Evolutionary conservation across 805 yeast species (phyloP), one percentile per base, ranked within the genome.

Genomic region (Hanseniaspora clermontiae): DNA sequence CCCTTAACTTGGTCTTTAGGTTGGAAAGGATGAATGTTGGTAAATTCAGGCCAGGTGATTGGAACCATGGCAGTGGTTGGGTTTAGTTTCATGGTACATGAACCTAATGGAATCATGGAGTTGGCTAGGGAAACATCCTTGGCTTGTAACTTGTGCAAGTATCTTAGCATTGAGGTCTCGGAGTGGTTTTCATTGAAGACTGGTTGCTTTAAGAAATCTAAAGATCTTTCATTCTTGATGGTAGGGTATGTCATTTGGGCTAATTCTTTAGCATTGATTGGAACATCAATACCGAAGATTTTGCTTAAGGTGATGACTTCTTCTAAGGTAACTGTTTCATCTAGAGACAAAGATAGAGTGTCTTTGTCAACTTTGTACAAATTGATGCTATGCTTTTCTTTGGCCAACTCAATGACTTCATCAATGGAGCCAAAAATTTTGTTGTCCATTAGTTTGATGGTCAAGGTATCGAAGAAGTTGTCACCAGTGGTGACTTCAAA

Each of bases 11-110:
- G 98, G 61, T 83, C 81, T 29, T 72, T 68, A 46, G 98, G 98
- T 55, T 81, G 96, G 69, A 93, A 93, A 29, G 98, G 98, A 68
- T 93, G 98, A 51, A 93, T 75, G 27, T 80, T 77, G 43, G 83
- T 78, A 69, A 93, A 90, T 61, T 93, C 95, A 24, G 96, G 96
- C 85, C 96, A 89, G 3, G 96, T 83, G 55, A 93, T 76, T 48
- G 97, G 93, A 60, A 81, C 78, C 97, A 93, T 93, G 67, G 88
- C 91, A 9, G 89, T 95, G 1, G 97, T 91, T 55, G 96, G 84
- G 67, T 93, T 93, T 65, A 93, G 77, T 70, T 93, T 93, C 98
- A 93, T 93, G 19, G 98, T 93, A 75, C 98, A 93, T 8, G 96
- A 87, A 29, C 98, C 98, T 60, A 93, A 77, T 24, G 98, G 95